phyloP scores from a whole-genome alignment of 2,329 filamentous ascomycete species.

The Coniochaeta hoffmannii region DNA sequence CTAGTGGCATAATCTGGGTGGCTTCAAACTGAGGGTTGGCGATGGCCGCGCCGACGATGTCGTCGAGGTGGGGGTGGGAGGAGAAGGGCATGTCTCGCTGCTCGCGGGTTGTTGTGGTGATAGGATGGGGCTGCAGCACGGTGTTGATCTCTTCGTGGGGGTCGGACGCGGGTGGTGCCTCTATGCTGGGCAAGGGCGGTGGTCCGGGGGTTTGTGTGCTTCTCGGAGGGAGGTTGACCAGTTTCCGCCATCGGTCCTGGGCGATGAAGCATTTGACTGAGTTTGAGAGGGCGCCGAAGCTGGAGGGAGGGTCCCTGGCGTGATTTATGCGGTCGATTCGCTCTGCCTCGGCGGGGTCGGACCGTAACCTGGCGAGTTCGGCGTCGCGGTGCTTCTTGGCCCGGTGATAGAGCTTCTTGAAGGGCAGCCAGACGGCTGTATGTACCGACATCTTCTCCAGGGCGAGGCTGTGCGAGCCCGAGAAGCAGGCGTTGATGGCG shows the following conservation, averaged over 20 bases:
- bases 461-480: constrained; percentile 28
- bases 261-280: constrained; percentile 37
- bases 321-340: constrained; percentile 42
- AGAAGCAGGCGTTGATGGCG: constrained; percentile 21
- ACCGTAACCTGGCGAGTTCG: constrained; percentile 41
- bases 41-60: neutral
- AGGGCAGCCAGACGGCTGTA: constrained; percentile 42
- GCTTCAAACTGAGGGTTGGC: neutral
- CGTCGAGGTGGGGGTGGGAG: neutral
- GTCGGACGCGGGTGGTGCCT: neutral
- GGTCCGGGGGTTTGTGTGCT: too few relatives aligned
- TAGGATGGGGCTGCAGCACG: neutral
- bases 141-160: neutral
- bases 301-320: constrained; percentile 32
- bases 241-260: constrained; percentile 43
- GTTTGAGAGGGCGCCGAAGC: constrained; percentile 40
- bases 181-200: neutral
- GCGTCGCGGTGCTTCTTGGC: constrained; percentile 42
- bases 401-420: constrained; percentile 46
- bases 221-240: constrained; percentile 29
- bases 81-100: neutral
- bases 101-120: neutral
- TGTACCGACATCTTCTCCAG: constrained; percentile 37
- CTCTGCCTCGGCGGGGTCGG: constrained; percentile 39
- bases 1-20: neutral